Conservation (phyloP, 306 rosid species). For the Cicer cuneatum region DNA sequence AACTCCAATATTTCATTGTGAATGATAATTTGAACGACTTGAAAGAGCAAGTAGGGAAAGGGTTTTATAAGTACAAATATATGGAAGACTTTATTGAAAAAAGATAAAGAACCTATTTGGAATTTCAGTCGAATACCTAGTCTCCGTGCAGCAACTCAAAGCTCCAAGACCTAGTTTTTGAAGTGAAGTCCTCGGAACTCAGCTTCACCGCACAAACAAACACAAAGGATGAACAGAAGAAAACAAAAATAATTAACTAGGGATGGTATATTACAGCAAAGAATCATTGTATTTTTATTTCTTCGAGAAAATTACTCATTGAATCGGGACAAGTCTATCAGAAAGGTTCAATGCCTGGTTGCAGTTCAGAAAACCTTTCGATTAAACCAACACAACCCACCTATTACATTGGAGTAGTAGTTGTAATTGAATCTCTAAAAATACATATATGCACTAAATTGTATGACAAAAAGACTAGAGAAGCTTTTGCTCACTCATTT, state of each 20-base stretch:
- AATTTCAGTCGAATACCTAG: too few relatives aligned
- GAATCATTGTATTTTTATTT: conserved; percentile 57
- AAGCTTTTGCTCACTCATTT: conserved; percentile 42
- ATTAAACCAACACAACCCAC: conserved; percentile 49
- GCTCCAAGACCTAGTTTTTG: too few relatives aligned
- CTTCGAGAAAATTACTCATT: conserved; percentile 43
- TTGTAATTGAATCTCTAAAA: conserved; percentile 47
- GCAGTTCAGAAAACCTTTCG: conserved; percentile 46
- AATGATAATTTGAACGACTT: background rate
- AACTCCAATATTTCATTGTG: conserved; percentile 1
- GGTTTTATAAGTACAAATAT: background rate
- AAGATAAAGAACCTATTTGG: too few relatives aligned
- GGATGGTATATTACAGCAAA: conserved; percentile 53
- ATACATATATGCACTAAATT: conserved; percentile 63
- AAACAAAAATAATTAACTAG: conserved; percentile 23
- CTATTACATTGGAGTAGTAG: conserved; percentile 49
- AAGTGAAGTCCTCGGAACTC: too few relatives aligned
- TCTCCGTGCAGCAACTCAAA: too few relatives aligned
- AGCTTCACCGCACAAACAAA: too few relatives aligned
- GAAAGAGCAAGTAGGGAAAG: too few relatives aligned
- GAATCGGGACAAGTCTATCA: conserved; percentile 45
- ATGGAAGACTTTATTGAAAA: too few relatives aligned
- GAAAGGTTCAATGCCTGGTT: conserved; percentile 39
- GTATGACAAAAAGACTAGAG: conserved; percentile 48
- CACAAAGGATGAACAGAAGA: background rate